Evolutionary conservation across 202 grass and related monocot species (phyloP).

Genomic region (Dendrocalamus latiflorus): DNA sequence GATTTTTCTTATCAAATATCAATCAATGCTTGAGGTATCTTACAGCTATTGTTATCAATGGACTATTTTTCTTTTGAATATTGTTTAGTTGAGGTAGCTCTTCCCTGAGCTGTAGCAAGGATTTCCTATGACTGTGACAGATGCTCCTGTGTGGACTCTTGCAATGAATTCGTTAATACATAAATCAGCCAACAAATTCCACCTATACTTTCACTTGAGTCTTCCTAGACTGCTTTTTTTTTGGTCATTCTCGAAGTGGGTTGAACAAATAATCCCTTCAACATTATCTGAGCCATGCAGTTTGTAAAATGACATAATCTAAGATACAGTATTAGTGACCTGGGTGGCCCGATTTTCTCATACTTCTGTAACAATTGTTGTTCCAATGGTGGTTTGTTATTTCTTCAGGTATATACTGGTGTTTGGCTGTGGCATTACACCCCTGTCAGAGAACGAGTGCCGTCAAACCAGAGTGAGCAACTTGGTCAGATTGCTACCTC

Average conservation of each 20-base stretch:
- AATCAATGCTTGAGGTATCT: background rate
- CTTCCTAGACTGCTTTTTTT: background rate
- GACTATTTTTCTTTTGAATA: constrained; percentile 6
- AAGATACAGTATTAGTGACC: background rate
- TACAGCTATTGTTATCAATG: background rate
- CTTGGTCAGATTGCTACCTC: constrained; percentile 75
- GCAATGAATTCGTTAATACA: background rate
- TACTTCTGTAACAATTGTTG: background rate
- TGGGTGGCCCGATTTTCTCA: background rate
- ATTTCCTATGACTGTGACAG: background rate
- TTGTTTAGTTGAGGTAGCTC: background rate
- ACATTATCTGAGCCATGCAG: background rate
- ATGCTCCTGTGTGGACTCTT: background rate
- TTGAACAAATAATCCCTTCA: background rate
- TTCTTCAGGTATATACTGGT: constrained; percentile 71
- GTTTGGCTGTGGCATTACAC: constrained; percentile 80
- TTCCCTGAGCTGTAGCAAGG: background rate
- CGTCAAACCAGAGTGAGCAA: constrained; percentile 44
- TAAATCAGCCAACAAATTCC: background rate
- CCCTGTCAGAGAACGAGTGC: constrained; percentile 48
- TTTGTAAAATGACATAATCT: background rate
- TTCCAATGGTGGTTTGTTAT: background rate
- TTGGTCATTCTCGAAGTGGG: background rate
- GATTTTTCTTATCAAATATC: background rate
- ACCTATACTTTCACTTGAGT: background rate